Conservation (phyloP, 352 stramenopile species). For the Phytophthora idaei region DNA sequence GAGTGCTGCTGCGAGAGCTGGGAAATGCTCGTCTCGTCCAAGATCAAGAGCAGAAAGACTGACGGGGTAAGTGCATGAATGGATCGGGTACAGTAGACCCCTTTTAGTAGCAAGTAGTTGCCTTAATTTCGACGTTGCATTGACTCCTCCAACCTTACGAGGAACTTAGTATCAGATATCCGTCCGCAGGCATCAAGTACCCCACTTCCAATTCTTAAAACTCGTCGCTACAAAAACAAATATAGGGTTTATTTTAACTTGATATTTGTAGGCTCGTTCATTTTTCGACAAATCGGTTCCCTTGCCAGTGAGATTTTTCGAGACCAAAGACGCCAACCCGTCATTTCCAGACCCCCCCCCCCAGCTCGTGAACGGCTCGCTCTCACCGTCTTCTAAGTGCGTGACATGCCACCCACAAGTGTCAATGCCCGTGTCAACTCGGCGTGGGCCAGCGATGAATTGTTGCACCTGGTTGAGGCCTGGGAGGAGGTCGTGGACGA, state of each 20-base stretch:
- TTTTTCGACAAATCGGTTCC: slow-evolving; percentile 31
- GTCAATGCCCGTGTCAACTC: slow-evolving; percentile 20
- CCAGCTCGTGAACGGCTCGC: background rate
- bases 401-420: slow-evolving; percentile 17
- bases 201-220: slow-evolving; percentile 16
- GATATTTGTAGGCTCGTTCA: slow-evolving; percentile 11
- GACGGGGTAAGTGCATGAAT: slow-evolving; percentile 4
- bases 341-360: background rate
- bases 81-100: slow-evolving; percentile 4
- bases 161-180: slow-evolving; percentile 7
- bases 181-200: slow-evolving; percentile 8
- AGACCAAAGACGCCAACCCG: slow-evolving; percentile 3
- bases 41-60: slow-evolving; percentile 34
- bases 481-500: slow-evolving; percentile 42
- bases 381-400: background rate
- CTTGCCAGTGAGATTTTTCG: slow-evolving; percentile 31
- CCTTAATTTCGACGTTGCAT: slow-evolving; percentile 37
- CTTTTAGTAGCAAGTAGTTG: slow-evolving; percentile 23
- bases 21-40: slow-evolving; percentile 22
- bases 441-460: slow-evolving; percentile 32
- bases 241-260: slow-evolving; percentile 15
- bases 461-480: slow-evolving; percentile 36
- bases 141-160: background rate
- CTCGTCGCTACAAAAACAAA: background rate
- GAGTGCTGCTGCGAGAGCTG: slow-evolving; percentile 36